A percentile compares a stretch with the other conserved stretches of the same genome.
Conservation (phyloP, 1,284 basidiomycete species). For the Xerocomus amazonicus region DNA sequence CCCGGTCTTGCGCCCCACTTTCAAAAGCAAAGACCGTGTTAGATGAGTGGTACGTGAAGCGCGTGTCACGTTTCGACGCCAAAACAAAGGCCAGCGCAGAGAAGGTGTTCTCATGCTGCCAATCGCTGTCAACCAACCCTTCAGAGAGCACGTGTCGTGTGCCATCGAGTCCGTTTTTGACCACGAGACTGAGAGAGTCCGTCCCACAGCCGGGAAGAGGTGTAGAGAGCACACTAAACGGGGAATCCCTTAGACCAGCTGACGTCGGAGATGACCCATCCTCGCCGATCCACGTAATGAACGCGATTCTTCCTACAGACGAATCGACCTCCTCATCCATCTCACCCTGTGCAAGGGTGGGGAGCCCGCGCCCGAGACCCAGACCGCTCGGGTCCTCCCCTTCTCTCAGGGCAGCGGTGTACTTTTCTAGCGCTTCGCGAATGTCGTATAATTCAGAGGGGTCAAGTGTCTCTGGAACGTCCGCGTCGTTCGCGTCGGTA, state of each 20-base stretch:
- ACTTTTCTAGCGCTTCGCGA: conserved; percentile 81
- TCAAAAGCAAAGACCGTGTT: conserved; percentile 77
- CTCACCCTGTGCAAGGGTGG: conserved; percentile 78
- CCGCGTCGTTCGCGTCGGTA: conserved; percentile 48
- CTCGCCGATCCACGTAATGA: conserved; percentile 59
- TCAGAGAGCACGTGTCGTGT: conserved; percentile 56
- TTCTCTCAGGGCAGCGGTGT: conserved; percentile 58
- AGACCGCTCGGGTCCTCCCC: conserved; percentile 55
- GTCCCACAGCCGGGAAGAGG: conserved; percentile 50
- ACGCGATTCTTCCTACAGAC: conserved; percentile 57
- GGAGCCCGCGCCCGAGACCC: conserved; percentile 62
- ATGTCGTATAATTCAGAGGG: conserved; percentile 78
- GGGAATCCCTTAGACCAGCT: conserved; percentile 35
- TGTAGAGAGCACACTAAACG: conserved; percentile 57
- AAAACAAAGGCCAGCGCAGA: conserved; percentile 92
- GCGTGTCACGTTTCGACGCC: conserved; percentile 87
- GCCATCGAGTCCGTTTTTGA: conserved; percentile 85
- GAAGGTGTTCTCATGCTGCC: conserved; percentile 79
- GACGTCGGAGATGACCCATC: conserved; percentile 44
- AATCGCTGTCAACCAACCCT: conserved; percentile 36
- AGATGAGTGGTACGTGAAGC: conserved; percentile 71
- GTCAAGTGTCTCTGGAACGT: conserved; percentile 88
- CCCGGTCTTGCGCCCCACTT: conserved; percentile 57
- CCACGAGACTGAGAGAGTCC: conserved; percentile 49
- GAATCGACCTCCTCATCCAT: conserved; percentile 81